A percentile compares a stretch with the other conserved stretches of the same genome.
Evolutionary conservation across 179 eudicot species (phyloP).

Genomic region (Monotropa hypopitys): DNA sequence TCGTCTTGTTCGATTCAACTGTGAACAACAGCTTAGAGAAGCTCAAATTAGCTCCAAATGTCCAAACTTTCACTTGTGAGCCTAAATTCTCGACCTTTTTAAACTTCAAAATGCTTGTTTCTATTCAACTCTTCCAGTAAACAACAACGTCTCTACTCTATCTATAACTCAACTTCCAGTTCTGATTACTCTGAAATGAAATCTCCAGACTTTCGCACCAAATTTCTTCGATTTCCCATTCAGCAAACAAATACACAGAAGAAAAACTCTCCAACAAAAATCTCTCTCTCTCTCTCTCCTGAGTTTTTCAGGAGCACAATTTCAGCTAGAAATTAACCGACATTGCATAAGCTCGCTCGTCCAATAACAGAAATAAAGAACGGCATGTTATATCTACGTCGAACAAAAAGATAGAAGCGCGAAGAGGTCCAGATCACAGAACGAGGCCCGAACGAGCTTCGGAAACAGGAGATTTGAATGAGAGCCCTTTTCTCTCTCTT

Average conservation of each 20-base stretch:
- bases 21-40: background rate
- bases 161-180: background rate
- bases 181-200: conserved; percentile 3
- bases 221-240: background rate
- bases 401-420: background rate
- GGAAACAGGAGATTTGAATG: background rate
- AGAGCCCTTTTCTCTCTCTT: background rate
- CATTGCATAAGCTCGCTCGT: background rate
- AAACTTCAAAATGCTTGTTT: background rate
- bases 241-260: background rate
- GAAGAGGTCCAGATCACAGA: background rate
- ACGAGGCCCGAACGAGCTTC: background rate
- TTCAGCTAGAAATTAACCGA: background rate
- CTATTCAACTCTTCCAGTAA: background rate
- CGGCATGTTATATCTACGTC: background rate
- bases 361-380: background rate
- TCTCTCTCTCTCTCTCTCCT: background rate
- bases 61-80: background rate
- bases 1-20: background rate
- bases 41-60: background rate
- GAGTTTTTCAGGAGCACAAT: background rate
- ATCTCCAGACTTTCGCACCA: background rate
- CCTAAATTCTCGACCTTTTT: no score
- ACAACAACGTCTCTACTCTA: background rate
- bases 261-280: background rate